These are phyloP conservation scores for Aspergillus transmontanensis DNA, from an alignment of 2,329 filamentous ascomycete genomes.

Conservation along the genomic window DNA sequence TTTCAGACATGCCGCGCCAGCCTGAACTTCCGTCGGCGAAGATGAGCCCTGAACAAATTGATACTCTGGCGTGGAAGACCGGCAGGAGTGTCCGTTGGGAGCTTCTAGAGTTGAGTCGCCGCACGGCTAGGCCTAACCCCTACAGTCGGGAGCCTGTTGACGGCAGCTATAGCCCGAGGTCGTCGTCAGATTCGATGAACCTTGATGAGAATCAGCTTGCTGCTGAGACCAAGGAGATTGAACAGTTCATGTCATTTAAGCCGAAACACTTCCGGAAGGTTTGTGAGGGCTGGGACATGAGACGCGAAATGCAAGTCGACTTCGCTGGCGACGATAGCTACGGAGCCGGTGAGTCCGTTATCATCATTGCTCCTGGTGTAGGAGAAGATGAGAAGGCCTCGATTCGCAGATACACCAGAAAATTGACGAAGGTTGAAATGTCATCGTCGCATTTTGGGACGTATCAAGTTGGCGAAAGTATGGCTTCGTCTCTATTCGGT, in stretches of 20 bases:
- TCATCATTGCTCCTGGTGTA: slow-evolving; percentile 74
- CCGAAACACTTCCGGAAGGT: slow-evolving; percentile 77
- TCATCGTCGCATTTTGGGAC: slow-evolving; percentile 16
- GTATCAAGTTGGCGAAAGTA: slow-evolving; percentile 14
- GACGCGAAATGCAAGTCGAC: slow-evolving; percentile 79
- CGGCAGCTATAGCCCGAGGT: slow-evolving; percentile 78
- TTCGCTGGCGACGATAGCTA: slow-evolving; percentile 80
- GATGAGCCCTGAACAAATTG: slow-evolving; percentile 54
- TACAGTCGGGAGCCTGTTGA: slow-evolving; percentile 68
- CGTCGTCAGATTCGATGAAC: slow-evolving; percentile 72
- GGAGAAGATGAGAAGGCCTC: slow-evolving; percentile 58
- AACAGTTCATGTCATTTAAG: slow-evolving; percentile 70
- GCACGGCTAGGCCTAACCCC: slow-evolving; percentile 70
- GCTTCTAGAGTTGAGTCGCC: slow-evolving; percentile 74
- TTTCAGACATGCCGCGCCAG: slow-evolving; percentile 69
- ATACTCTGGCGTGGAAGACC: slow-evolving; percentile 75
- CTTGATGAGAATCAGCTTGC: slow-evolving; percentile 69
- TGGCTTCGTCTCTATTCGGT: slow-evolving; percentile 55
- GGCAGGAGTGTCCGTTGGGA: slow-evolving; percentile 81
- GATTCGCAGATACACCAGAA: slow-evolving; percentile 62
- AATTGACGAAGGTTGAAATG: slow-evolving; percentile 41
- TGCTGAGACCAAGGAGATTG: slow-evolving; percentile 80
- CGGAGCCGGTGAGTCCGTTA: slow-evolving; percentile 73
- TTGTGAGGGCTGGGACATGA: slow-evolving; percentile 92
- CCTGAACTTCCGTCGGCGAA: slow-evolving; percentile 51